Base-by-base conservation (phyloP, 2,329 filamentous ascomycete genomes). In the Aspergillus sp. region DNA sequence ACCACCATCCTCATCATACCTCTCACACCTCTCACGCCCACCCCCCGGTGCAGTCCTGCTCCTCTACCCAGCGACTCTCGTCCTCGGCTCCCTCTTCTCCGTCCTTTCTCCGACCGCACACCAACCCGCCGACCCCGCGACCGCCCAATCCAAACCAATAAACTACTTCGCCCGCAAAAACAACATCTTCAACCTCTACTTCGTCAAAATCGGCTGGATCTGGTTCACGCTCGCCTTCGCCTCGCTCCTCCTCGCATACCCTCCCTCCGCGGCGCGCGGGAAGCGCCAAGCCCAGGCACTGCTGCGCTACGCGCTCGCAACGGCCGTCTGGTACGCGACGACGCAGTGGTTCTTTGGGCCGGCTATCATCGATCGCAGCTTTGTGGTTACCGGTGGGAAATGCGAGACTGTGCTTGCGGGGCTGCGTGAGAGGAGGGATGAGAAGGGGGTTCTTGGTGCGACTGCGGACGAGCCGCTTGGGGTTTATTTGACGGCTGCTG, bases 301-400 rank as follows among this genome's bases (percentile, higher is more conserved):
- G 1, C 50, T 88, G 21, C 84, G 95, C 48, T 99, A 91, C 81
- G 79, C 64, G 0, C 76, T 88, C 8, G 84, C 91, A 0, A 98
- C 95, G 8, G 68, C 77, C 1, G 88, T 87, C 75, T 99, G 95
- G 95, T 80, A 91, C 43, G 77, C 91, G 40, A 87, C 95, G 17
- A 99, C 95, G 63, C 95, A 98, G 79, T 98, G 95, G 95, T 98
- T 87, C 74, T 97, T 99, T 68, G 95, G 95, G 0, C 87, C 95
- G 2, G 83, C 92, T 19, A 80, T 99, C 49, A 93, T 98, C 67
- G 95, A 99, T 73, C 88, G 93, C 56, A 86, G 89, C 3, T 99
- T 98, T 73, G 81, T 86, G n/a, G 84, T 91, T 74, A 96, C 91
- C 0, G 95, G 95, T 3, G 95, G 95, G 1, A 84, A 84, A 68